Evolutionary conservation across 1,139 yeast species (phyloP).

Genomic region (Scheffersomyces lignicola): DNA sequence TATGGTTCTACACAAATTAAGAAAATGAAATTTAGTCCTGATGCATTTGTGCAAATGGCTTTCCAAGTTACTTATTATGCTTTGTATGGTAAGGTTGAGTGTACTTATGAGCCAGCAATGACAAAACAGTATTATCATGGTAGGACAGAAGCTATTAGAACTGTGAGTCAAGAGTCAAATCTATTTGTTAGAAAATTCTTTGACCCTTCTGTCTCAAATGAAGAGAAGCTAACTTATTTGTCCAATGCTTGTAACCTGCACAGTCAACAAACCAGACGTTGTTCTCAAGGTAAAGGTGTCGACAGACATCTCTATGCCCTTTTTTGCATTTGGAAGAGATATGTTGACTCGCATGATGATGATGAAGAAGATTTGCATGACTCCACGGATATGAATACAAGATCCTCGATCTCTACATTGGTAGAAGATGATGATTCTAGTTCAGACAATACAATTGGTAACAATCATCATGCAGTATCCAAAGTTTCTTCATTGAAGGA

Average conservation of each 20-base stretch:
- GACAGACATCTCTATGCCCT: constrained; percentile 89
- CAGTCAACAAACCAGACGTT: constrained; percentile 62
- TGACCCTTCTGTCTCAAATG: constrained; percentile 60
- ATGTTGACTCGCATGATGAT: constrained; percentile 39
- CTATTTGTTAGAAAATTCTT: constrained; percentile 83
- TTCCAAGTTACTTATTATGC: constrained; percentile 94
- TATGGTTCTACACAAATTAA: constrained; percentile 82
- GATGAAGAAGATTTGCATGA: neutral
- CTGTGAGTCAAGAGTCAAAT: constrained; percentile 80
- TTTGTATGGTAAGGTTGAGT: constrained; percentile 87
- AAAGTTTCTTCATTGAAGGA: constrained; percentile 18
- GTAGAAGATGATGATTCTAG: constrained; percentile 17
- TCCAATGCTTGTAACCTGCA: constrained; percentile 72
- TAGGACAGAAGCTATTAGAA: constrained; percentile 86
- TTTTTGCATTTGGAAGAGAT: constrained; percentile 85
- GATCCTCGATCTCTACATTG: constrained; percentile 1
- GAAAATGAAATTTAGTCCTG: constrained; percentile 86
- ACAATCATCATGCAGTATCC: constrained; percentile 11
- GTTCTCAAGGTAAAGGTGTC: constrained; percentile 80
- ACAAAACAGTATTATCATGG: constrained; percentile 86
- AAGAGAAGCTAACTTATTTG: constrained; percentile 61
- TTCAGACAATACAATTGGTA: constrained; percentile 23
- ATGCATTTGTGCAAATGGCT: constrained; percentile 92
- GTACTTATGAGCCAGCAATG: constrained; percentile 96
- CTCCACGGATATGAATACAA: neutral